A percentile compares a stretch with the other conserved stretches of the same genome.
Evolutionary conservation across 352 stramenopile genomes (phyloP).

Genomic region (Pythium pectinolyticum): DNA sequence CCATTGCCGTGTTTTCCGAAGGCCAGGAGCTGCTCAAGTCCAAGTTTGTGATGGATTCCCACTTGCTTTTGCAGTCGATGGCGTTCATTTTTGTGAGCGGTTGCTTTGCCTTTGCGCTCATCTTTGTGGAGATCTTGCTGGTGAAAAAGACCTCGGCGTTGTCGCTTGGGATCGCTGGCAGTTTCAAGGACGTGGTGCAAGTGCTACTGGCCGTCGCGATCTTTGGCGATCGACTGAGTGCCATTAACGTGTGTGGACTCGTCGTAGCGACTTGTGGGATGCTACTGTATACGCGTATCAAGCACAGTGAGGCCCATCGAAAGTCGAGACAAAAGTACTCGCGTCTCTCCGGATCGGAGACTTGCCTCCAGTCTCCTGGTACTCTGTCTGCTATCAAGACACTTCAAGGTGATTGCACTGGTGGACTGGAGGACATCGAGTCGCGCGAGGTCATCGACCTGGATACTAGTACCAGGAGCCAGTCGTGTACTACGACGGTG

Average conservation of each 20-base stretch:
- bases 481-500: no score
- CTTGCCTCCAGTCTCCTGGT: neutral
- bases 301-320: conserved; percentile 42
- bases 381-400: no score
- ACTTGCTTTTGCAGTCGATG: conserved; percentile 50
- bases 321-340: conserved; percentile 27
- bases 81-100: conserved; percentile 71
- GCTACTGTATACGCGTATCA: conserved; percentile 77
- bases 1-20: conserved; percentile 62
- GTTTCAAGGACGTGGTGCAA: conserved; percentile 81
- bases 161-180: conserved; percentile 75
- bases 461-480: no score
- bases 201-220: conserved; percentile 76
- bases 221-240: conserved; percentile 65
- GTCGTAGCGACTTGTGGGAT: conserved; percentile 71
- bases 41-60: conserved; percentile 52
- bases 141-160: conserved; percentile 83
- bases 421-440: conserved; percentile 32
- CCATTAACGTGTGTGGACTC: conserved; percentile 68
- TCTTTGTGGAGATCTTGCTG: conserved; percentile 82
- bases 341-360: conserved; percentile 27
- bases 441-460: neutral
- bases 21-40: conserved; percentile 46
- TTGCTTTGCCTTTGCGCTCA: conserved; percentile 69
- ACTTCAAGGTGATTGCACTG: no score